Base-by-base conservation (phyloP, 2,329 filamentous ascomycete species). In the Phialemoniopsis sp. region DNA sequence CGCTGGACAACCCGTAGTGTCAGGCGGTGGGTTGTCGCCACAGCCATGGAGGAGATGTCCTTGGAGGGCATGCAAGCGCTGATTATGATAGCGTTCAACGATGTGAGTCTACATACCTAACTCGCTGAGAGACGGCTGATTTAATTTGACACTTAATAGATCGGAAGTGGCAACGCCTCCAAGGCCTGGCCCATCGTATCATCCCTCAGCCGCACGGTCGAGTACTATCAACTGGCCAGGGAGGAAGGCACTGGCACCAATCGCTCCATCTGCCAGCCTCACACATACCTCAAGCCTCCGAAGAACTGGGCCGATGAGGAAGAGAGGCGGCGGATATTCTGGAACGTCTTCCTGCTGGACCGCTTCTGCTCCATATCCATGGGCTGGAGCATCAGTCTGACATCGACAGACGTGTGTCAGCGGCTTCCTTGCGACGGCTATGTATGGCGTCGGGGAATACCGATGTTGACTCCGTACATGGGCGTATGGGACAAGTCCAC, bases 281-380 rank as follows among this genome's bases (percentile, higher is more conserved):
- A 43, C 5, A n/a, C n/a, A n/a, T n/a, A n/a, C n/a, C n/a, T n/a
- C n/a, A 43, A 45, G 8, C 46, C 57, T 21, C 43, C 49, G 1
- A 46, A 59, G 12, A n/a, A n/a, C n/a, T n/a, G n/a, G n/a, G n/a
- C n/a, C n/a, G n/a, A n/a, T n/a, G n/a, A n/a, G n/a, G 65, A 67
- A 43, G 62, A 66, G 40, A 46, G 63, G 6, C 50, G 65, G 3
- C 48, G 64, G 1, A 57, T 68, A 3, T 68, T 67, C 39, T 67
- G 64, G 64, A 63, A 57, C 12, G 54, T 65, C 4, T 67, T 67
- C 42, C 46, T 60, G 3, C 50, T 66, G 41, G 63, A 68, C 29
- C 51, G 63, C 7, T 68, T 70, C 54, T 61, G 56, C 47, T 51
- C 52, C 52, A 61, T 67, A 13, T 55, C 55, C 12, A 67, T 62